Evolutionary conservation across 306 rosid species (phyloP).

Genomic region (Quercus aquifolioides): DNA sequence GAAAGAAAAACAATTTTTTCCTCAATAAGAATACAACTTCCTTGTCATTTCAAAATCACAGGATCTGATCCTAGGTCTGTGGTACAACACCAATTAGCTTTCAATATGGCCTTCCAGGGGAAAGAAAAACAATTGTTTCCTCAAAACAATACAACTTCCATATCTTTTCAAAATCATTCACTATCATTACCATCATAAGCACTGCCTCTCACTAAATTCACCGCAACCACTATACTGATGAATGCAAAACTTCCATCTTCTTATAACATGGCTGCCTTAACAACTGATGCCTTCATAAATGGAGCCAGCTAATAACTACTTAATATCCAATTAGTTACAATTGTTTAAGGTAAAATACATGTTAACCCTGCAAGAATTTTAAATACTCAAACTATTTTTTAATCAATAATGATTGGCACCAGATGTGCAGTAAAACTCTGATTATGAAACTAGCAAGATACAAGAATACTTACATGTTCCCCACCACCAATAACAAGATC

Average conservation of each 20-base stretch:
- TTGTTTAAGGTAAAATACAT: conserved; percentile 8
- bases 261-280: not conserved
- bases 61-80: not conserved
- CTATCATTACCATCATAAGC: not conserved
- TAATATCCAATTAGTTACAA: not conserved
- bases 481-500: conserved; percentile 94
- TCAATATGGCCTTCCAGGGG: not conserved
- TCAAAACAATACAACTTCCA: too few species aligned
- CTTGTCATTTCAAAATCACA: not conserved
- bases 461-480: conserved; percentile 72
- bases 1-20: not conserved
- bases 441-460: not conserved
- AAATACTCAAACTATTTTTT: conserved; percentile 8
- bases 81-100: not conserved
- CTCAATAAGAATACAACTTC: not conserved
- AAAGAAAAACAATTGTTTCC: not conserved
- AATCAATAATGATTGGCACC: conserved; percentile 12
- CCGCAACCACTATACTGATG: not conserved
- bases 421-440: conserved; percentile 17
- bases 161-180: not conserved
- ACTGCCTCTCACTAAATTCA: not conserved
- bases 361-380: conserved; percentile 4
- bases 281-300: not conserved
- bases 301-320: not conserved
- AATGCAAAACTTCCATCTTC: not conserved